A percentile compares a stretch with the other conserved stretches of the same genome.
Evolutionary conservation across 208 protist species (phyloP).

Genomic region (Crithidia brevicula): DNA sequence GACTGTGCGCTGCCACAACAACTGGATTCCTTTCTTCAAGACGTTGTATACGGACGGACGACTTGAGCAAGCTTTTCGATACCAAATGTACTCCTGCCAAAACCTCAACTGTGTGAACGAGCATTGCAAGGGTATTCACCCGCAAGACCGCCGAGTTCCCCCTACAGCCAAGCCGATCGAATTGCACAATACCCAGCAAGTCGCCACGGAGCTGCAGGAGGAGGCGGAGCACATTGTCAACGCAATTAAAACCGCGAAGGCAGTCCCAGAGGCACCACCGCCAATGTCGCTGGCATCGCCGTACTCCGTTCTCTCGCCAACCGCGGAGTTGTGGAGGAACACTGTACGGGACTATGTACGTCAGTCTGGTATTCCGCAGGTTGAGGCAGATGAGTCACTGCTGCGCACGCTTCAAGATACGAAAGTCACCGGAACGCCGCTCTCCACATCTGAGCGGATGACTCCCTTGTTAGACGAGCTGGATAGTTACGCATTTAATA

Average conservation of each 20-base stretch:
- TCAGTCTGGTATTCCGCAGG: conserved; percentile 74
- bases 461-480: conserved; percentile 83
- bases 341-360: conserved; percentile 87
- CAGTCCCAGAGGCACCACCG: conserved; percentile 25
- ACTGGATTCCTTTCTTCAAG: conserved; percentile 90
- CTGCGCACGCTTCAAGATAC: conserved; percentile 79
- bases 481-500: conserved; percentile 72
- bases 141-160: conserved; percentile 66
- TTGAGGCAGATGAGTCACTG: conserved; percentile 80
- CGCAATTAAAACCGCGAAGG: conserved; percentile 36
- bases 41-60: conserved; percentile 85
- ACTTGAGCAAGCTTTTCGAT: conserved; percentile 82
- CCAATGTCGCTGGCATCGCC: conserved; percentile 43
- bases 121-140: conserved; percentile 82
- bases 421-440: conserved; percentile 65
- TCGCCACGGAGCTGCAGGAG: conserved; percentile 62
- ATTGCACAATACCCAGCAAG: conserved; percentile 59
- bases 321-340: conserved; percentile 72
- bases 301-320: conserved; percentile 56
- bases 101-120: conserved; percentile 64
- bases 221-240: conserved; percentile 70
- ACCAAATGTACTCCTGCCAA: conserved; percentile 61
- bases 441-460: conserved; percentile 68
- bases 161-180: conserved; percentile 77
- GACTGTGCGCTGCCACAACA: conserved; percentile 78